These are phyloP conservation scores for Oryza glumipatula DNA, from an alignment of 176 grass and related monocot species.

Conservation along the genomic window DNA sequence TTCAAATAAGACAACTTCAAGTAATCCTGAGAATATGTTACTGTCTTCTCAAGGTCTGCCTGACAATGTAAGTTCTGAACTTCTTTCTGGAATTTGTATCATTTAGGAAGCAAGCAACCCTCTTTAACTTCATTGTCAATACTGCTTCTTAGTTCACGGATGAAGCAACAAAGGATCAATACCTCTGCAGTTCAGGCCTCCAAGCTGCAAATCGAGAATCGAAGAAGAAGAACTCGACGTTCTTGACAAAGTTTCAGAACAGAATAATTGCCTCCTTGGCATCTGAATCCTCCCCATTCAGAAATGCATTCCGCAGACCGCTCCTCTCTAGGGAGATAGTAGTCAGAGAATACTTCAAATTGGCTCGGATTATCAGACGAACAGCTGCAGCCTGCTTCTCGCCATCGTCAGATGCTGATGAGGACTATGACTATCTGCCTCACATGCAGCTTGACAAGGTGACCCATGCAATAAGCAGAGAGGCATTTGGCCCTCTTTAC, in stretches of 20 bases:
- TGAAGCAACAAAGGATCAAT: conserved; percentile 13
- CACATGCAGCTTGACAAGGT: conserved; percentile 57
- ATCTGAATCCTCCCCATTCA: not conserved
- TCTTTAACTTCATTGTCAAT: not conserved
- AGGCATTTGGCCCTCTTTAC: conserved; percentile 59
- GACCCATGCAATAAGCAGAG: conserved; percentile 30
- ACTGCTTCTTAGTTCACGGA: conserved; percentile 21
- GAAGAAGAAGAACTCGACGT: not conserved
- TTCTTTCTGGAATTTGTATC: not conserved
- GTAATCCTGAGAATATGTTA: not conserved
- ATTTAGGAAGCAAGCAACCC: not conserved
- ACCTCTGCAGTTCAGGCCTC: not conserved
- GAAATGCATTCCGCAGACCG: not conserved
- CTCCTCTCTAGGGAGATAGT: conserved; percentile 16
- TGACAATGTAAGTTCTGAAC: conserved; percentile 10
- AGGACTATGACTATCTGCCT: conserved; percentile 38
- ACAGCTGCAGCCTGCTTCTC: conserved; percentile 18
- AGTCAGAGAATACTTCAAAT: not conserved
- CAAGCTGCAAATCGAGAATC: not conserved
- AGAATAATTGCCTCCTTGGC: not conserved
- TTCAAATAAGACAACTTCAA: not conserved
- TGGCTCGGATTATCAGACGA: conserved; percentile 9
- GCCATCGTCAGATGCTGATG: not conserved
- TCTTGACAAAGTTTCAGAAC: conserved; percentile 16
- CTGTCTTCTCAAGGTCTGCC: not conserved